A percentile compares a stretch with the other conserved stretches of the same genome.
Conservation (phyloP, 1,284 basidiomycete genomes). For the Porodaedalea pini region DNA sequence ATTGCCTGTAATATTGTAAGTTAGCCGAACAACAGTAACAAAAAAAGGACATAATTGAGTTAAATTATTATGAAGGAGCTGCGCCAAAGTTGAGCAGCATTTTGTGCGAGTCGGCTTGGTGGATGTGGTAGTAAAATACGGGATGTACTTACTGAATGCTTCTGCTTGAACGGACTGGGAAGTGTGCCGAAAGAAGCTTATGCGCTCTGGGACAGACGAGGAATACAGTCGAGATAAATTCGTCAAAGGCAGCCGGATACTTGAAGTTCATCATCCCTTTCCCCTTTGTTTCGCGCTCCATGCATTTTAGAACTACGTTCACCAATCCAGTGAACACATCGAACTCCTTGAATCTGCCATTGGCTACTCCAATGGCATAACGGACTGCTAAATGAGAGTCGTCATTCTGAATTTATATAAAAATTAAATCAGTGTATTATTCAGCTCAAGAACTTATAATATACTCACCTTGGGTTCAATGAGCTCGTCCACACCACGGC, state of each 20-base stretch:
- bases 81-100: neutral
- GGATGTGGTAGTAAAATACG: too few species aligned
- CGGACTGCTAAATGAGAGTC: neutral
- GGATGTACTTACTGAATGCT: neutral
- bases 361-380: neutral
- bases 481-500: neutral
- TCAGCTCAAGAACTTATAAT: neutral
- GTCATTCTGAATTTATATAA: neutral
- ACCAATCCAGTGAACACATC: neutral
- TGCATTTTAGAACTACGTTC: neutral
- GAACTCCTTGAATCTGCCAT: neutral
- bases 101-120: too few species aligned
- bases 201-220: neutral
- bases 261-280: neutral
- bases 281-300: neutral
- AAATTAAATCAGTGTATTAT: too few species aligned
- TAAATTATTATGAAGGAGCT: too few species aligned
- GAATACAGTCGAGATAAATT: neutral
- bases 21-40: too few species aligned
- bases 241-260: neutral
- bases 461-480: neutral
- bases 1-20: too few species aligned
- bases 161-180: neutral
- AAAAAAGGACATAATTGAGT: too few species aligned
- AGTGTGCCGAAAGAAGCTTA: neutral